Evolutionary conservation across 768 basidiomycete genomes (phyloP), one percentile per base, ranked within the genome.

Genomic region (Amyloporia xantha): DNA sequence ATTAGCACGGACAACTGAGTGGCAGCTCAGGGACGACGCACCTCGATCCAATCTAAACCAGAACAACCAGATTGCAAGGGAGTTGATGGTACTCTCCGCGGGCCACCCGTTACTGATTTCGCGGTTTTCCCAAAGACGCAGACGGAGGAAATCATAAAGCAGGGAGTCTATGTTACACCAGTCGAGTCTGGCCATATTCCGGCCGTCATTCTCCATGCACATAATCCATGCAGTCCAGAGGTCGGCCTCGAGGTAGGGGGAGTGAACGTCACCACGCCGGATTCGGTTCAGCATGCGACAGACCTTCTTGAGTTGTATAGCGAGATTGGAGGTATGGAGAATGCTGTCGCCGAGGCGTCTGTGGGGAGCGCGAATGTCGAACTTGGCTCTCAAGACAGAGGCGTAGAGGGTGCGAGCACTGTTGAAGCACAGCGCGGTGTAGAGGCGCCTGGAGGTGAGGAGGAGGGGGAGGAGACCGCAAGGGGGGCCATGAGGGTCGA

Each of bases 161-260:
- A 76, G 80, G 4, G 51, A 52, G 30, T 71, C 69, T 2, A 81
- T 67, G 3, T 74, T 72, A 0, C 78, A 82, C 20, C 64, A 67
- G 48, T 75, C 68, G 24, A 54, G 53, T 63, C 81, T 81, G 3
- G 56, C 65, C 28, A 70, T 69, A 60, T 87, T 87, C 59, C 73
- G 74, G 27, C 82, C 82, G 62, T 86, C 84, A 64, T 83, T 79
- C 53, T 86, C 84, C 3, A 76, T 64, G 62, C 82, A 61, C 71
- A 87, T 75, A 37, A 82, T 56, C 44, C 74, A 78, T 4, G 71
- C 70, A 0, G 63, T 65, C 65, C 74, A 76, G 19, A 87, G 68
- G 12, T 76, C 70, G 19, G 65, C 61, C 13, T 56, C 54, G 25
- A 65, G 52, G 28, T 44, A 26, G 13, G 59, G 50, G 11, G 59